Percentiles rank a stretch among this genome's conserved stretches.
Conservation (phyloP, 192 early-diverging fungal genomes). For the Backusella australiensis region DNA sequence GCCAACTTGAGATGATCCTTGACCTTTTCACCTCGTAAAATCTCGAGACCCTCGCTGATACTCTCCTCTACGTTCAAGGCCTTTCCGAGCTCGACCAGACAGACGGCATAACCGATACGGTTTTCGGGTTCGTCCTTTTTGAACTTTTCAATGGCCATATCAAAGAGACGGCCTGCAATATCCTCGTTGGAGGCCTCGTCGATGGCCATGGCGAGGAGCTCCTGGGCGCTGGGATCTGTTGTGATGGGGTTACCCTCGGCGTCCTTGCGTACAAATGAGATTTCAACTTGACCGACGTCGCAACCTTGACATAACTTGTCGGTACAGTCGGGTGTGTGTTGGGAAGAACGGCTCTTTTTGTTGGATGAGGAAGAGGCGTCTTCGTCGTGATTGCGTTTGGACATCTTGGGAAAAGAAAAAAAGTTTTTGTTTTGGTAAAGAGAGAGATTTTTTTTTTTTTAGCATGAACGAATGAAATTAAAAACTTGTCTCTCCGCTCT, state of each 20-base stretch:
- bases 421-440: not conserved
- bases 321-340: conserved; percentile 55
- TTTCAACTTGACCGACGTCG: conserved; percentile 59
- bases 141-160: conserved; percentile 54
- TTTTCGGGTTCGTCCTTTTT: conserved; percentile 41
- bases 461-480: not conserved
- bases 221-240: conserved; percentile 43
- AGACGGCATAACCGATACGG: conserved; percentile 29
- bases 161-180: conserved; percentile 47
- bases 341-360: conserved; percentile 1
- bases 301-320: conserved; percentile 58
- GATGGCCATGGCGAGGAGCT: conserved; percentile 58
- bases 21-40: not conserved
- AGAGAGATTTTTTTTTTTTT: not conserved
- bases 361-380: not conserved
- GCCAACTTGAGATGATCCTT: not conserved
- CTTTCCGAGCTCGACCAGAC: conserved; percentile 33
- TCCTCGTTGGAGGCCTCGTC: conserved; percentile 36
- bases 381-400: conserved; percentile 5
- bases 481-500: not conserved
- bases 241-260: conserved; percentile 27
- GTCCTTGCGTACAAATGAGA: conserved; percentile 48
- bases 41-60: conserved; percentile 29
- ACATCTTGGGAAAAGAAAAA: not conserved
- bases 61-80: conserved; percentile 30